Evolutionary conservation across 2,329 filamentous ascomycete genomes (phyloP), one percentile per base, ranked within the genome.

Genomic region (Fusarium tjaetaba): DNA sequence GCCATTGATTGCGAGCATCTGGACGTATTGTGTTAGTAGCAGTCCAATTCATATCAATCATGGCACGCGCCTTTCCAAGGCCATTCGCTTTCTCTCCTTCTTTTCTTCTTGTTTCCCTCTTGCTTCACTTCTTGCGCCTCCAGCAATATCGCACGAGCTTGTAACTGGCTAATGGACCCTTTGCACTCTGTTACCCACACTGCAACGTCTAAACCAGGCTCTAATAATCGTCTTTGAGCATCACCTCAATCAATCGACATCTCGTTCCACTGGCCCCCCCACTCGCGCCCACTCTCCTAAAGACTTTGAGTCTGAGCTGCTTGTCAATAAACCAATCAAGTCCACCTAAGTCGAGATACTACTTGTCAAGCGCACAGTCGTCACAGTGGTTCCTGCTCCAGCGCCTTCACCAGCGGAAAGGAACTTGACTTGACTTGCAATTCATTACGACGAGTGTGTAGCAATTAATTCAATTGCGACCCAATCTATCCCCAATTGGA

Each of bases 201-300:
- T 59, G 46, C 60, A 53, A 66, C 60, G 34, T 61, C 65, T 66
- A 59, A 61, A 30, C 70, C 51, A 68, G 43, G 34, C 24, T 39
- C 34, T 28, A 46, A n/a, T 48, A 22, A 57, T 66, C 61, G 68
- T 65, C 72, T 74, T 16, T 61, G 65, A 77, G 65, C 67, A 75
- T 77, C 16, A 43, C n/a, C 41, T 43, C 41, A 43, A 43, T 42
- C 55, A 76, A 76, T 76, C 68, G 70, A 77, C 71, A 77, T 75
- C 76, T 77, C 76, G 76, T 77, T 74, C 76, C 75, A 77, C 75
- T 65, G 61, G 32, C 52, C 65, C 74, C 74, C 75, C 72, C 76
- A 71, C 74, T 53, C 57, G 65, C 64, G 41, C 56, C 67, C 69
- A 64, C 63, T 75, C 67, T 68, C 36, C 36, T 42, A 51, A 32